phyloP scores from a whole-genome alignment of 768 basidiomycete genomes.

The Rhizopogon rudus region DNA sequence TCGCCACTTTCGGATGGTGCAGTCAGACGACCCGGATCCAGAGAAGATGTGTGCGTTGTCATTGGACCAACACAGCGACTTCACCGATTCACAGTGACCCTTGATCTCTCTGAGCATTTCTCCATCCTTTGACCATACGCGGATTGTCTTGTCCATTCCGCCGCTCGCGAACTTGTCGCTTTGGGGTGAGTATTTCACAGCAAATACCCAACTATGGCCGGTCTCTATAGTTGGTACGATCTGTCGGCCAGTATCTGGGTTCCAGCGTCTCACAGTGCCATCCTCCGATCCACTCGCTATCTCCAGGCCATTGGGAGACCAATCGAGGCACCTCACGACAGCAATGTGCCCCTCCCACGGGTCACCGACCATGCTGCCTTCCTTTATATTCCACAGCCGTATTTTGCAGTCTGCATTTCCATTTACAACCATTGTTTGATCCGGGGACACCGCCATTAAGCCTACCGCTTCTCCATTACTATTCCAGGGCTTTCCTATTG shows the following conservation, averaged over 20 bases:
- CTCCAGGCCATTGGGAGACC: constrained; percentile 8
- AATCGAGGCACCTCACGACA: constrained; percentile 1
- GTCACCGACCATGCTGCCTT: not conserved
- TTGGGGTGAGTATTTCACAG: not conserved
- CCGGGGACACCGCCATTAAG: not conserved
- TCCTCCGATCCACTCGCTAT: constrained; percentile 10
- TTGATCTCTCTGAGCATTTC: not conserved
- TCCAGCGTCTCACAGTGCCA: constrained; percentile 10
- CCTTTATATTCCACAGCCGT: not conserved
- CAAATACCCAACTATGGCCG: not conserved
- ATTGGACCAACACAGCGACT: not conserved
- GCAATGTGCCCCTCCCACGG: not conserved
- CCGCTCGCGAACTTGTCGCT: not conserved
- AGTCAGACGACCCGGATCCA: not conserved
- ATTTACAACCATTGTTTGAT: not conserved
- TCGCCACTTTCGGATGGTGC: not conserved
- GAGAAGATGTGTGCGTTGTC: not conserved
- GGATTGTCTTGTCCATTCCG: not conserved
- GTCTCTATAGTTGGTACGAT: not conserved
- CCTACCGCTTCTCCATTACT: not conserved
- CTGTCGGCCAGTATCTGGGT: constrained; percentile 1
- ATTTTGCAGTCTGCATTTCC: not conserved
- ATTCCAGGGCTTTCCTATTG: not conserved
- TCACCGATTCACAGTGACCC: not conserved
- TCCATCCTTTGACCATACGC: not conserved